A percentile compares a stretch with the other conserved stretches of the same genome.
Conservation (phyloP, 371 early-diverging fungal genomes). For the Rhizopus stolonifer region DNA sequence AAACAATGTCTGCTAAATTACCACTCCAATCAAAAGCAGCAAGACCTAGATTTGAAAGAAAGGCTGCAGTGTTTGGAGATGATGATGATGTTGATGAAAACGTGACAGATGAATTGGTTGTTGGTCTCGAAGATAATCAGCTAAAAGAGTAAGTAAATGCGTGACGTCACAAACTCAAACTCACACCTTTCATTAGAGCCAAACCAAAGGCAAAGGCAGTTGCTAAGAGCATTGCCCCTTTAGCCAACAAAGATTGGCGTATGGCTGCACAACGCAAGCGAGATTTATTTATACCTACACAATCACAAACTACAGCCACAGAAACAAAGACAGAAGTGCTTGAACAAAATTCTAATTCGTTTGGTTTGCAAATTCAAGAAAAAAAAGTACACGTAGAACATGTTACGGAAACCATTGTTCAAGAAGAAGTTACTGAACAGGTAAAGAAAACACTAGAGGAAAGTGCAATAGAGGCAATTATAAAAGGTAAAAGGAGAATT, state of each 20-base stretch:
- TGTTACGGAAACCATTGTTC: slow-evolving; percentile 5
- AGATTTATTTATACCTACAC: slow-evolving; percentile 41
- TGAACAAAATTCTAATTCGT: slow-evolving; percentile 4
- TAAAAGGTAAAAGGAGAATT: slow-evolving; percentile 34
- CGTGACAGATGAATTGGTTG: slow-evolving; percentile 43
- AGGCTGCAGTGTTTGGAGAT: slow-evolving; percentile 25
- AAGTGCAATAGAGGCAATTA: slow-evolving; percentile 55
- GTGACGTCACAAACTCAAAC: not conserved
- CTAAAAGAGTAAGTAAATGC: slow-evolving; percentile 44
- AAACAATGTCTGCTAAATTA: slow-evolving; percentile 23
- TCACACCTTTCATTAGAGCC: slow-evolving; percentile 28
- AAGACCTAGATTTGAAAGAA: slow-evolving; percentile 26
- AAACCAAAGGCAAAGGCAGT: slow-evolving; percentile 37
- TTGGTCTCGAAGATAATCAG: slow-evolving; percentile 57
- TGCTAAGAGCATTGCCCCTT: slow-evolving; percentile 49
- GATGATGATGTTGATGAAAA: slow-evolving; percentile 47
- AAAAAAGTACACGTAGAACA: slow-evolving; percentile 21
- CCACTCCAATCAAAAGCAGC: slow-evolving; percentile 24
- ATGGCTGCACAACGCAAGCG: slow-evolving; percentile 39
- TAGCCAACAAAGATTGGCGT: slow-evolving; percentile 53
- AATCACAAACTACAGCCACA: slow-evolving; percentile 9
- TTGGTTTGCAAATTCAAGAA: slow-evolving; percentile 42
- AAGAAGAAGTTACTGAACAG: slow-evolving; percentile 8
- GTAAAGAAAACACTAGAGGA: slow-evolving; percentile 53
- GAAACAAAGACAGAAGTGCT: slow-evolving; percentile 14